Conservation (phyloP, 1,284 basidiomycete genomes). For the Sphaerobolus stellatus region DNA sequence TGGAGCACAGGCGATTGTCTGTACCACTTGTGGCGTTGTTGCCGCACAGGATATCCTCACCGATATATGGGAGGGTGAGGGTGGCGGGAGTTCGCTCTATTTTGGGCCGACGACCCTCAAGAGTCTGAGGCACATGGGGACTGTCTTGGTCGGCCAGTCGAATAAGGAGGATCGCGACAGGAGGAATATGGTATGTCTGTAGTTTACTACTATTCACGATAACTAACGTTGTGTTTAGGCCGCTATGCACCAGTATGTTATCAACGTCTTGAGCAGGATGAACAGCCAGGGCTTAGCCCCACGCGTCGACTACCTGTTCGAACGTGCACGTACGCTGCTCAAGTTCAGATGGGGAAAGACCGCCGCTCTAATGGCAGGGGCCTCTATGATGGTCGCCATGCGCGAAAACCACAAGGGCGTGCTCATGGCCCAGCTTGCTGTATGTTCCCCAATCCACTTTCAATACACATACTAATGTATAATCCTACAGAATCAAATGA, state of each 20-base stretch:
- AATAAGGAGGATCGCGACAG: conserved; percentile 10
- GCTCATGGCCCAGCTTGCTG: conserved; percentile 63
- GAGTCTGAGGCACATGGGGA: conserved; percentile 7
- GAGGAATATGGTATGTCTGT: conserved; percentile 6
- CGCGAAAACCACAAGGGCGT: conserved; percentile 67
- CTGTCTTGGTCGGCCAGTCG: conserved; percentile 2
- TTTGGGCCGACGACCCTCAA: conserved; percentile 12
- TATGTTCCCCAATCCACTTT: conserved; percentile 30
- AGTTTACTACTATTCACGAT: conserved; percentile 15
- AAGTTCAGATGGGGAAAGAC: conserved; percentile 66
- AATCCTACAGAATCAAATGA: conserved; percentile 47
- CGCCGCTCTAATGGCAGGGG: conserved; percentile 64
- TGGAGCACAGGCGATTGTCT: conserved; percentile 7
- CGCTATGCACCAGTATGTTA: conserved; percentile 60
- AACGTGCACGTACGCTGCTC: conserved; percentile 56
- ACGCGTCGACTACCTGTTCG: conserved; percentile 64
- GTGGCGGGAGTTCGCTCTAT: conserved; percentile 6
- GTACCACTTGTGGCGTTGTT: conserved; percentile 11
- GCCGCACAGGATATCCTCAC: conserved; percentile 3
- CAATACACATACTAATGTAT: too few relatives aligned
- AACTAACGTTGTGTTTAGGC: conserved; percentile 38
- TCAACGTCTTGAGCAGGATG: conserved; percentile 53
- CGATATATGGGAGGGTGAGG: conserved; percentile 8
- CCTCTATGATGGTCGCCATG: conserved; percentile 62
- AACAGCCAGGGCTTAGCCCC: conserved; percentile 53